Evolutionary conservation across 192 early-diverging fungal genomes (phyloP), one percentile per base, ranked within the genome.

Genomic region (Coemansia erecta): DNA sequence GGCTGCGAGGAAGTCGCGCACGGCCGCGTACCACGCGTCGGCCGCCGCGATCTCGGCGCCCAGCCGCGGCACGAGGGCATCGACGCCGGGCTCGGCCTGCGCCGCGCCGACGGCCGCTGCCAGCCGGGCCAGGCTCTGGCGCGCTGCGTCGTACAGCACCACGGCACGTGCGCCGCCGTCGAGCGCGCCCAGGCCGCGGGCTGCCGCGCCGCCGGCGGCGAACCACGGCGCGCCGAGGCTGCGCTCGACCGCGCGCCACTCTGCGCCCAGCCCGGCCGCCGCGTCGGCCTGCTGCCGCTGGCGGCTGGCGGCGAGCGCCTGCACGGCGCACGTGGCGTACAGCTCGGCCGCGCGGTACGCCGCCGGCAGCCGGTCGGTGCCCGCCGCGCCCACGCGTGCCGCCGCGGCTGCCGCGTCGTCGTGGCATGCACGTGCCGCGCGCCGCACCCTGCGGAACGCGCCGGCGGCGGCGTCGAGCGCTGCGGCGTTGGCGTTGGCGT

Each of bases 1-100:
- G 1, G 68, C 74, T 0, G 64, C 53, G 33, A 71, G 64, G 57
- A 67, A 77, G 74, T 42, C 61, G 39, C 74, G 74, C 8, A 68
- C 31, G 43, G 64, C 55, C n/a, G 26, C 21, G 53, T 71, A 71
- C 57, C 71, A 71, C 21, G 68, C 60, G 42, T 60, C 64, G 3
- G 68, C 64, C 0, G 63, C 57, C 1, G 60, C 46, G 12, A 66
- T 47, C 61, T 77, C 74, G 12, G 67, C 64, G 3, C 39, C 49
- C 22, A 77, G 44, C 19, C 46, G 63, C 28, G 61, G 35, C 35
- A 37, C 35, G 3, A 37, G 58, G 2, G 40, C 61, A 12, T 51
- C 22, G n/a, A 77, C 43, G 6, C 35, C 35, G 35, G 35, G 35
- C 35, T 37, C 35, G 35, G 41, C 61, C 56, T 63, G 54, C 8